These are phyloP conservation scores for Phaeosphaeria sp. DNA, from an alignment of 2,329 filamentous ascomycete species.

Conservation along the genomic window DNA sequence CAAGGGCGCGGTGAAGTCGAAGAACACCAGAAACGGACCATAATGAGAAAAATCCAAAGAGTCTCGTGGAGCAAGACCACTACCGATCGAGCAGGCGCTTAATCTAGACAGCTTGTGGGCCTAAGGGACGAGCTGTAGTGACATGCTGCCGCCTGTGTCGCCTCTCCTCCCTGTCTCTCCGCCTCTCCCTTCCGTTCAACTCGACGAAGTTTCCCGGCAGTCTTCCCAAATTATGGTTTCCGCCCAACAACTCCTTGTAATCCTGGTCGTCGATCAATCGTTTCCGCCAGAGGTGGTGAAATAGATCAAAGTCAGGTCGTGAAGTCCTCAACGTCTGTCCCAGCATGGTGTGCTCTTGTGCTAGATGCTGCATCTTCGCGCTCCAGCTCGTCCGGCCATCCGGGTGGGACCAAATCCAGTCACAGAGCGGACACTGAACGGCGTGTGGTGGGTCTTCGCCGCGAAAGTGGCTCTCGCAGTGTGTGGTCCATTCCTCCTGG, in stretches of 20 bases:
- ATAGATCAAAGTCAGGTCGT: conserved; percentile 38
- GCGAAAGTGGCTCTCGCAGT: conserved; percentile 44
- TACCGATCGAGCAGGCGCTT: background rate
- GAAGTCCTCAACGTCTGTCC: conserved; percentile 32
- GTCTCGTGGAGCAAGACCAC: background rate
- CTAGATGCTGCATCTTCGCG: conserved; percentile 37
- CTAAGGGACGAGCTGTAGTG: conserved; percentile 5
- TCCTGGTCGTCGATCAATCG: conserved; percentile 40
- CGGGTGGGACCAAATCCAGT: conserved; percentile 22
- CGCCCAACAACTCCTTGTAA: conserved; percentile 41
- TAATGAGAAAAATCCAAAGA: background rate
- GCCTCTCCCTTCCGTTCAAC: conserved; percentile 13
- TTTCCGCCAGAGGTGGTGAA: conserved; percentile 38
- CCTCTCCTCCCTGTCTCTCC: conserved; percentile 12
- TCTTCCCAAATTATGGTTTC: conserved; percentile 32
- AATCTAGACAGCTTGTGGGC: conserved; percentile 7
- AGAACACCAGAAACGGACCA: background rate
- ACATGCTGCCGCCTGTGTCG: conserved; percentile 22
- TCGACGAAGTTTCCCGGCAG: conserved; percentile 28
- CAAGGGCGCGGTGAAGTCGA: background rate
- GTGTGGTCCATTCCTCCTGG: conserved; percentile 35
- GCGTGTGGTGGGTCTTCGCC: conserved; percentile 38
- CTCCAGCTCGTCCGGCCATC: conserved; percentile 31
- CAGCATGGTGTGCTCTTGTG: conserved; percentile 24
- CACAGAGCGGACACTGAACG: conserved; percentile 42